Conservation (phyloP, 495 filamentous ascomycete species). For the Glutinoglossum americanum region DNA sequence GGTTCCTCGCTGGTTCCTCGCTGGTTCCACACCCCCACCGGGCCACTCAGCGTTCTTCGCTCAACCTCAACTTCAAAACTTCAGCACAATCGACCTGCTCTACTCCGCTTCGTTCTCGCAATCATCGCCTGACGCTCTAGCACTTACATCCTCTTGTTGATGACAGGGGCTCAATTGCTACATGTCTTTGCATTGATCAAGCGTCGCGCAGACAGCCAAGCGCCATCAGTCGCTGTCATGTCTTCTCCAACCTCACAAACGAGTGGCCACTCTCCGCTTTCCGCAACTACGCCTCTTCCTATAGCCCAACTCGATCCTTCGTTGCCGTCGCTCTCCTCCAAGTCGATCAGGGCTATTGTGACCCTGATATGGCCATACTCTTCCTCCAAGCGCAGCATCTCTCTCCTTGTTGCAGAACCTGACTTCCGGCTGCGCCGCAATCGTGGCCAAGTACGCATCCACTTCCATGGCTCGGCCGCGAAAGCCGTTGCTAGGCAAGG, state of each 20-base stretch:
- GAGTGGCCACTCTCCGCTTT: neutral
- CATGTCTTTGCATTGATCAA: neutral
- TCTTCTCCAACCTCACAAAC: neutral
- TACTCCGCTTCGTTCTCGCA: too few species aligned
- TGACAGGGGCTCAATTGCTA: neutral
- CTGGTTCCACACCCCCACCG: too few species aligned
- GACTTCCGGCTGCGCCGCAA: conserved; percentile 64
- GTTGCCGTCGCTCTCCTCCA: neutral
- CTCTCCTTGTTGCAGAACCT: conserved; percentile 62
- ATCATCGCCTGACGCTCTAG: too few species aligned
- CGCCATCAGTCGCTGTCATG: neutral
- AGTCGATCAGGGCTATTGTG: conserved; percentile 40
- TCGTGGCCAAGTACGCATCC: conserved; percentile 65
- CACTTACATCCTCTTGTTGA: too few species aligned
- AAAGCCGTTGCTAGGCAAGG: conserved; percentile 40
- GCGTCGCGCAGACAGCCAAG: neutral
- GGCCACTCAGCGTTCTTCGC: too few species aligned
- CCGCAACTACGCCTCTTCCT: neutral
- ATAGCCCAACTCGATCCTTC: conserved; percentile 1
- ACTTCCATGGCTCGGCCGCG: conserved; percentile 53
- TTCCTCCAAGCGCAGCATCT: conserved; percentile 42
- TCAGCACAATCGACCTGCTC: too few species aligned
- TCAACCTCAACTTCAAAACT: too few species aligned
- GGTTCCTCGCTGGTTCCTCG: too few species aligned
- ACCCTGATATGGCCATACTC: conserved; percentile 87